Conservation (phyloP, 345 rosid genomes). For the Ricinus communis region DNA sequence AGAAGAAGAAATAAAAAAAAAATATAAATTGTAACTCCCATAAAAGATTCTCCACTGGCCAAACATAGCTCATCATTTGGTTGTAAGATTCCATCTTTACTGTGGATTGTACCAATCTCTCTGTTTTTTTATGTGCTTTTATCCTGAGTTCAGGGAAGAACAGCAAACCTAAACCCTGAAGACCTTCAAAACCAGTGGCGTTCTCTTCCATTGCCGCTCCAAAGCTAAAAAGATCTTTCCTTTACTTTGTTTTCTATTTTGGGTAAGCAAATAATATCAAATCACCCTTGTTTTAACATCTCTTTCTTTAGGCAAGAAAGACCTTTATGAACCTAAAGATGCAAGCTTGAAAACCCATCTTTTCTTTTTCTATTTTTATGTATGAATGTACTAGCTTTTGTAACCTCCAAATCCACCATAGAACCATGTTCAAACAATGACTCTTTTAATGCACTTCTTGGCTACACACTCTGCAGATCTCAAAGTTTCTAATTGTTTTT, state of each 20-base stretch:
- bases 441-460: constrained; percentile 77
- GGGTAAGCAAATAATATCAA: not conserved
- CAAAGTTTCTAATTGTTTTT: constrained; percentile 88
- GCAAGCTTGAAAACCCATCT: constrained; percentile 29
- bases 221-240: not conserved
- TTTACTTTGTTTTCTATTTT: not conserved
- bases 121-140: not conserved
- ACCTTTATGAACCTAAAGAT: constrained; percentile 21
- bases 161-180: constrained; percentile 14
- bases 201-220: not conserved
- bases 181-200: not conserved
- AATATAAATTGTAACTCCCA: not conserved
- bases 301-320: not conserved
- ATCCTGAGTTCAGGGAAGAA: not conserved
- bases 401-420: constrained; percentile 76
- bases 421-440: constrained; percentile 88
- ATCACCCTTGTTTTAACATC: not conserved
- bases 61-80: not conserved
- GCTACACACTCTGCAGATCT: constrained; percentile 91
- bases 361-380: constrained; percentile 32
- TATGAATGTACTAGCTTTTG: constrained; percentile 37
- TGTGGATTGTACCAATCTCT: not conserved
- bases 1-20: constrained; percentile 10
- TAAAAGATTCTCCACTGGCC: not conserved
- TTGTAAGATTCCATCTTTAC: not conserved